Conservation (phyloP, 1,284 basidiomycete species). For the Trametes pubescens region DNA sequence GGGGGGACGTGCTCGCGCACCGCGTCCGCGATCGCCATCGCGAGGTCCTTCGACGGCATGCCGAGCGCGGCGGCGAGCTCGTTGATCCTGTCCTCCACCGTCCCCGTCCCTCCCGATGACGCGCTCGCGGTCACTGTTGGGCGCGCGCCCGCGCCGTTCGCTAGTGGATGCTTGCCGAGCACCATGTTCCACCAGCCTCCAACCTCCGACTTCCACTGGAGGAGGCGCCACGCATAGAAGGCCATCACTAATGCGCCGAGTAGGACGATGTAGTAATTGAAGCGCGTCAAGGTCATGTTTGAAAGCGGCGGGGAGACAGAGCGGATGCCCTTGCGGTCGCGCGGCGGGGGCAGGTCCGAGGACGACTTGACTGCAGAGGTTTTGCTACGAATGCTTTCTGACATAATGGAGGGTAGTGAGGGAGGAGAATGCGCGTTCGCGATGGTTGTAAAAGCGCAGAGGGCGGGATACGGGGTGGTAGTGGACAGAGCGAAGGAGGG, state of each 20-base stretch:
- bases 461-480: background rate
- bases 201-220: slow-evolving; percentile 60
- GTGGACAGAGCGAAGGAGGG: background rate
- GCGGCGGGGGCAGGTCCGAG: slow-evolving; percentile 44
- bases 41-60: slow-evolving; percentile 65
- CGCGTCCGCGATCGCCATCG: slow-evolving; percentile 65
- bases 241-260: slow-evolving; percentile 53
- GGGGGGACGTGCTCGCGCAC: slow-evolving; percentile 65
- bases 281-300: slow-evolving; percentile 43
- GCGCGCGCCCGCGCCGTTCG: slow-evolving; percentile 28
- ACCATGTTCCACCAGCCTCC: slow-evolving; percentile 69
- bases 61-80: slow-evolving; percentile 68
- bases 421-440: background rate
- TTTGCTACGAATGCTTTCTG: slow-evolving; percentile 29
- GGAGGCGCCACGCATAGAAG: slow-evolving; percentile 58
- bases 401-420: slow-evolving; percentile 17
- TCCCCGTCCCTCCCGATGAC: slow-evolving; percentile 34
- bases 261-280: slow-evolving; percentile 59
- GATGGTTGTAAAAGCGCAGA: background rate
- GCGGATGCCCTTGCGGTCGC: slow-evolving; percentile 42
- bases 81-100: slow-evolving; percentile 64
- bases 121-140: slow-evolving; percentile 6
- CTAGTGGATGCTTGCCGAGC: slow-evolving; percentile 48
- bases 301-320: slow-evolving; percentile 46
- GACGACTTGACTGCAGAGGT: slow-evolving; percentile 31